Evolutionary conservation across 169 alveolate species (phyloP), one percentile per base, ranked within the genome.

Genomic region (Besnoitia besnoiti): DNA sequence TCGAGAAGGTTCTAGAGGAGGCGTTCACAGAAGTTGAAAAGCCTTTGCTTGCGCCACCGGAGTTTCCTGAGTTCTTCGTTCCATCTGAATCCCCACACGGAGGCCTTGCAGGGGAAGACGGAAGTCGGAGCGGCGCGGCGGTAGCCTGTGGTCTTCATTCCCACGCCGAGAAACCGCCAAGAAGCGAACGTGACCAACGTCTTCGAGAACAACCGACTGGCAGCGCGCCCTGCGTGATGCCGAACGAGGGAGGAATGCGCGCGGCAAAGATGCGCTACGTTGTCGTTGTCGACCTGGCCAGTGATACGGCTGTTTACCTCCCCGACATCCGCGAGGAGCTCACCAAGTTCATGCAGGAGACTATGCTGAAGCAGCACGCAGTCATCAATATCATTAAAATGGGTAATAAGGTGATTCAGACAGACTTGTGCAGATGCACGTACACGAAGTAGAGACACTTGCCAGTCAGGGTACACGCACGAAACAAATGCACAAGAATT

Each of bases 341-440:
- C n/a, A 30, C 40, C 87, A 77, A 77, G 59, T 14, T 77, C 37
- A 35, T 77, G 87, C 87, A 77, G 87, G 40, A 77, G n/a, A 35
- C 87, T 59, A 77, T 77, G 87, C 59, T 77, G 87, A 77, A 77
- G 59, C 87, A 77, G 87, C 87, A 77, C 61, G 35, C 87, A 21
- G 61, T 77, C 47, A 19, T 77, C 87, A 77, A 77, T 77, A 21
- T 77, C 50, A 40, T 77, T 40, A 77, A 77, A 77, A 10, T 77
- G 87, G 87, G 87, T 77, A 77, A 77, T 77, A 77, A 77, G 87
- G 87, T 77, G 87, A 77, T 77, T 77, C 87, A 39, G 87, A 77
- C 61, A 77, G 59, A 39, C 0, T 42, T 8, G 40, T 8, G 40
- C 40, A 33, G 27, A 8, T 19, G 8, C 33, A n/a, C 24, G 44